Conservation (phyloP, 192 early-diverging fungal species). For the Mycoemilia scoparia region DNA sequence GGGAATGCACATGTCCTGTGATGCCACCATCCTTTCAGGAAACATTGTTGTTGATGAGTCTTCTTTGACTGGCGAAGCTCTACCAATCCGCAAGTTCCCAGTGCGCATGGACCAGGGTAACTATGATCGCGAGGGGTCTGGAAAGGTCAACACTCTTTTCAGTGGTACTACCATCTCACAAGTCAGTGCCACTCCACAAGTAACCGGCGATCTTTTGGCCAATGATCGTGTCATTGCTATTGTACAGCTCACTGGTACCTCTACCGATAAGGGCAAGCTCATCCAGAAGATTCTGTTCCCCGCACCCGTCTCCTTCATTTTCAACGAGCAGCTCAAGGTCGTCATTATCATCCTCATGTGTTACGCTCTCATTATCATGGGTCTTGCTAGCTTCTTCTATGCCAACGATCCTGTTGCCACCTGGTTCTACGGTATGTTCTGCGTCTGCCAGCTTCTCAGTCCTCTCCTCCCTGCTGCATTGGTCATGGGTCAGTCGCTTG, state of each 20-base stretch:
- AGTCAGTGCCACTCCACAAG: conserved; percentile 9
- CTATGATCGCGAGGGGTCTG: conserved; percentile 7
- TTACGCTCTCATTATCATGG: conserved; percentile 34
- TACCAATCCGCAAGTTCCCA: conserved; percentile 51
- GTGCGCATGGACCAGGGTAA: conserved; percentile 27
- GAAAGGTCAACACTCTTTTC: conserved; percentile 34
- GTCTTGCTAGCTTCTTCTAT: conserved; percentile 21
- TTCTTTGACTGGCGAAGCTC: conserved; percentile 47
- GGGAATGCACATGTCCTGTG: conserved; percentile 31
- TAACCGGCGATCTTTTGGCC: conserved; percentile 5
- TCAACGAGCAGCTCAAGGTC: conserved; percentile 52
- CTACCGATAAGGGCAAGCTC: conserved; percentile 41
- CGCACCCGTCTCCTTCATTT: conserved; percentile 41
- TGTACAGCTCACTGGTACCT: conserved; percentile 39
- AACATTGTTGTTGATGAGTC: conserved; percentile 48
- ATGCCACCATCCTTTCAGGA: conserved; percentile 30
- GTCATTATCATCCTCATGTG: conserved; percentile 36
- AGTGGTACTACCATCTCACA: conserved; percentile 41
- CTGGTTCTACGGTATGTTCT: conserved; percentile 55
- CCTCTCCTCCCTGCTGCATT: conserved; percentile 49
- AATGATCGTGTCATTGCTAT: conserved; percentile 20
- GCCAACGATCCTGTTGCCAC: conserved; percentile 23
- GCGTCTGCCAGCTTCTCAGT: conserved; percentile 41
- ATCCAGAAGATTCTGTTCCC: conserved; percentile 55
- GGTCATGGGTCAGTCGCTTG: conserved; percentile 49